These are phyloP conservation scores for Alloteropsis angusta DNA, from an alignment of 202 grass and related monocot species.

Conservation along the genomic window DNA sequence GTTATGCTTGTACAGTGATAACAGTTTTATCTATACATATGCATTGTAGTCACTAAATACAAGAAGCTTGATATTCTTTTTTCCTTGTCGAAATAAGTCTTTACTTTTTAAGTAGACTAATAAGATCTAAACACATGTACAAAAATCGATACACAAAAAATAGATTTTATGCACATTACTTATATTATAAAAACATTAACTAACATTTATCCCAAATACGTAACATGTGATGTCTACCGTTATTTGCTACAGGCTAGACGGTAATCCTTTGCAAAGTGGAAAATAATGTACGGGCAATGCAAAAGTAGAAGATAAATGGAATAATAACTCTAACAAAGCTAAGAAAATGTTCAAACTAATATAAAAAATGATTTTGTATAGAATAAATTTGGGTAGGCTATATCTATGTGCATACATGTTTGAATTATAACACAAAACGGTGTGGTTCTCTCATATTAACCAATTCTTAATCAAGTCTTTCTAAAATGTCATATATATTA, in stretches of 20 bases:
- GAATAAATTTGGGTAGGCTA: not conserved
- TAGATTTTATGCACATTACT: too few relatives aligned
- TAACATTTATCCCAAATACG: not conserved
- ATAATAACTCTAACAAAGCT: not conserved
- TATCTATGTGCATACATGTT: not conserved
- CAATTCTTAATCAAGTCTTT: too few relatives aligned
- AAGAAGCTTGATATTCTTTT: not conserved
- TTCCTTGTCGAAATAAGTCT: not conserved
- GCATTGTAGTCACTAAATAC: not conserved
- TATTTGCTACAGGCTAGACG: not conserved
- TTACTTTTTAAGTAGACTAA: too few relatives aligned
- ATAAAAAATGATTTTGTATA: not conserved
- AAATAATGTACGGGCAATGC: not conserved
- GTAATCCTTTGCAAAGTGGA: not conserved
- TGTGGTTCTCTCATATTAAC: too few relatives aligned
- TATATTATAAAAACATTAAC: too few relatives aligned
- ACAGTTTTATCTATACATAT: not conserved
- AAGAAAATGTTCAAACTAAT: not conserved
- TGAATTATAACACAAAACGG: not conserved
- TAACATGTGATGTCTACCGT: not conserved
- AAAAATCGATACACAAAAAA: too few relatives aligned
- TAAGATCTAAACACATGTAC: not conserved
- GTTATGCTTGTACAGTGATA: not conserved
- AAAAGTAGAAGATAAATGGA: slow-evolving; percentile 17
- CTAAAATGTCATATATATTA: too few relatives aligned